These are phyloP conservation scores for Diaporthe destruens DNA, from an alignment of 2,329 filamentous ascomycete species.

Conservation along the genomic window DNA sequence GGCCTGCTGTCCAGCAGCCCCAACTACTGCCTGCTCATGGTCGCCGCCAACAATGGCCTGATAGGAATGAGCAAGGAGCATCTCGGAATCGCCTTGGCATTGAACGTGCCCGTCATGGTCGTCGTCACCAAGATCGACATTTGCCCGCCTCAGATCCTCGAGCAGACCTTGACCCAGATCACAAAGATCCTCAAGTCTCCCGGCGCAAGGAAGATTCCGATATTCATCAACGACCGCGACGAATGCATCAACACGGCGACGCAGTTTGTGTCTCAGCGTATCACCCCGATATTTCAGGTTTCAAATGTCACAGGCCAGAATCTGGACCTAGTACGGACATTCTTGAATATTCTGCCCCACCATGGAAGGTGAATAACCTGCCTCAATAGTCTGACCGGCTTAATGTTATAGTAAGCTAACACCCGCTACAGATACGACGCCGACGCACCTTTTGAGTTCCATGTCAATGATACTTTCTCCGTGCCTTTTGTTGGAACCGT, in stretches of 20 bases:
- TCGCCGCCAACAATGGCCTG: constrained; percentile 96
- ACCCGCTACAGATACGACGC: constrained; percentile 76
- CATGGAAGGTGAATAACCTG: constrained; percentile 69
- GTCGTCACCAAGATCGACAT: constrained; percentile 99
- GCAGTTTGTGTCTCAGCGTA: constrained; percentile 94
- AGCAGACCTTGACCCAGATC: constrained; percentile 92
- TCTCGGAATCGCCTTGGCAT: constrained; percentile 89
- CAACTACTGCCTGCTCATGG: constrained; percentile 98
- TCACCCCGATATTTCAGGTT: constrained; percentile 97
- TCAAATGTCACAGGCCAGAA: constrained; percentile 97
- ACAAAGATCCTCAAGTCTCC: constrained; percentile 94
- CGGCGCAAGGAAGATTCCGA: constrained; percentile 92
- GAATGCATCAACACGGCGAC: constrained; percentile 95
- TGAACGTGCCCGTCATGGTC: constrained; percentile 98
- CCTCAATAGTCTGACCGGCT: not conserved
- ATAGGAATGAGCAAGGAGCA: constrained; percentile 99
- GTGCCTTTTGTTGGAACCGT: constrained; percentile 98
- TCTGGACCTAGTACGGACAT: constrained; percentile 89
- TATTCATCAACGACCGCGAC: constrained; percentile 92
- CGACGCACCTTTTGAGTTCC: constrained; percentile 90
- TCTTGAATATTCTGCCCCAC: constrained; percentile 94
- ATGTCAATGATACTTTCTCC: constrained; percentile 97
- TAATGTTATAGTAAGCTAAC: not conserved
- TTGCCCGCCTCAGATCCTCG: constrained; percentile 92
- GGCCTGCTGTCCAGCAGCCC: constrained; percentile 93